Base-by-base conservation (phyloP, 2,329 filamentous ascomycete genomes). In the Tympanopsis confertula region DNA sequence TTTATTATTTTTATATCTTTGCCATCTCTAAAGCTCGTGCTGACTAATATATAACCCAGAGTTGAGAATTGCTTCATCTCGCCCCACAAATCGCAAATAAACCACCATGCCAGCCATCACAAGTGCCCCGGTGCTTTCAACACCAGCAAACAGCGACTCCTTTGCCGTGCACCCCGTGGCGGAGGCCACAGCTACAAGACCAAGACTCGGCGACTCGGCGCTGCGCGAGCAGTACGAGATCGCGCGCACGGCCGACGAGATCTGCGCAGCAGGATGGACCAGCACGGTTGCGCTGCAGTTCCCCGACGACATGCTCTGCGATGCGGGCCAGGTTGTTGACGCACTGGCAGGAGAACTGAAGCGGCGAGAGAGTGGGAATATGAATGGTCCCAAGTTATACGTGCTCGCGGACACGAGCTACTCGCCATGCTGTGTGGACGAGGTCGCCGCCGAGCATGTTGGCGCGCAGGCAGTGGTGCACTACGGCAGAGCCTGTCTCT, bases 331-430 rank as follows among this genome's bases (percentile, higher is more conserved):
- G 40, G 84, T 95, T 0, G 86, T 82, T 40, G 77, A 80, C 38
- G 63, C 76, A 1, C 59, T 94, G 44, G 45, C 45, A 12, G 42
- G 5, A 19, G 10, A 28, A 19, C 35, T 13, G 19, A 15, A 10
- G 19, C 35, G 17, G 28, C 15, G 7, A 12, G 14, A 19, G 7
- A 20, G 10, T 12, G 30, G n/a, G 5, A 36, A 17, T 38, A 41
- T 10, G 60, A 61, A 36, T 48, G 66, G 22, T 50, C 37, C 18
- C 29, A 38, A 36, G 43, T 67, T 96, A 38, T 94, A 84, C 49
- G 88, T 98, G 42, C 66, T 98, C 14, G 91, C 82, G 20, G 91
- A 98, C 57, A 96, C 91, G 2, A 95, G 89, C 2, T 98, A 96
- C 59, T 93, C 89, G 42, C 82, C 88, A 0, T 98, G 91, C 61